Evolutionary conservation across 169 alveolate genomes (phyloP), one percentile per base, ranked within the genome.

Genomic region (Eimeria acervulina): DNA sequence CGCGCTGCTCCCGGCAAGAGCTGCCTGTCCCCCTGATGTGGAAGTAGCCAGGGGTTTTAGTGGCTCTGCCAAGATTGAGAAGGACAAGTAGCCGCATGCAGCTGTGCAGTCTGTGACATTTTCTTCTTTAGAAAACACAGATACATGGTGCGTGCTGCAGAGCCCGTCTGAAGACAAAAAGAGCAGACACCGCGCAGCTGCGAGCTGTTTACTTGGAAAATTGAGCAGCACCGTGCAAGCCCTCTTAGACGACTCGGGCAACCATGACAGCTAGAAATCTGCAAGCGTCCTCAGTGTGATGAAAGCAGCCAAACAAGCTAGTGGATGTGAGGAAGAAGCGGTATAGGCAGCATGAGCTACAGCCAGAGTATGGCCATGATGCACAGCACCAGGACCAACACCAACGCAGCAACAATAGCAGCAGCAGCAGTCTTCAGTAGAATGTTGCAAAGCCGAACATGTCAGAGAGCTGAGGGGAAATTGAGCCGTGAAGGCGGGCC

Each of bases 401-500:
- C 38, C 10, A 33, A 44, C 40, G 78, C 78, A 68, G 78, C 42
- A 31, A 31, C 42, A 31, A 31, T 1, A n/a, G 33, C 44, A 68
- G 78, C 80, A 68, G 80, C 42, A 68, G 47, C 80, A 68, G 80
- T 17, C 80, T 0, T 68, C 80, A 68, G 38, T n/a, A 28, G 10
- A 17, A 5, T 6, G 17, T 59, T 76, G 52, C 52, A 38, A 38
- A 51, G 40, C 38, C 87, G 44, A 40, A 76, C 87, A 76, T 76
- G 87, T 76, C 33, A 76, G 26, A 19, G 87, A 76, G 36, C 36
- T 76, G 17, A 76, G 87, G 21, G 63, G 36, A 76, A 76, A 44
- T 63, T 76, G 87, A n/a, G 87, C 87, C 87, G 87, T 40, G 87
- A 76, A 76, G 31, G 87, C 87, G 21, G 87, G 87, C 87, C 87